Percentiles rank a stretch among this genome's conserved stretches.
Evolutionary conservation across 805 yeast species (phyloP).

Genomic region (Saccharomycopsis fermentans): DNA sequence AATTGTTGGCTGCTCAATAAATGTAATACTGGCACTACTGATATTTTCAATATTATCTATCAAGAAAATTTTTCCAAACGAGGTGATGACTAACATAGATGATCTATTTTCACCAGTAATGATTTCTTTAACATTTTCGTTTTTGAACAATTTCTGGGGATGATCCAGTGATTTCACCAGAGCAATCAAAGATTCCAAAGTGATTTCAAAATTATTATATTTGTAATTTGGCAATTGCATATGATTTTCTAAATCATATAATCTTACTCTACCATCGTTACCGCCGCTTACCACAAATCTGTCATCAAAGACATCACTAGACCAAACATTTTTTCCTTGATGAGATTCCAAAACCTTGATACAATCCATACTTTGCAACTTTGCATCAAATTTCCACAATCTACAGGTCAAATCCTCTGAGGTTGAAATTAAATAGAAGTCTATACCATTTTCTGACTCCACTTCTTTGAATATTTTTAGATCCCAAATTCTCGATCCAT

Average conservation of each 20-base stretch:
- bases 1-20: constrained; percentile 22
- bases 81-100: constrained; percentile 45
- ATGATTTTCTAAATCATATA: constrained; percentile 40
- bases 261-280: constrained; percentile 76
- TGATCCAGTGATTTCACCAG: not conserved
- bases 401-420: constrained; percentile 86
- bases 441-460: constrained; percentile 14
- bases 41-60: constrained; percentile 19
- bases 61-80: constrained; percentile 43
- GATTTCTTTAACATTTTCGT: constrained; percentile 55
- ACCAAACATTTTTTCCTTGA: constrained; percentile 83
- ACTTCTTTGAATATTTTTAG: constrained; percentile 40
- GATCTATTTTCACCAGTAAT: constrained; percentile 30
- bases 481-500: constrained; percentile 88
- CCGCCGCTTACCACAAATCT: constrained; percentile 68
- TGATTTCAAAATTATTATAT: constrained; percentile 23
- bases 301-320: constrained; percentile 44
- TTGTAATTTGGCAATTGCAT: constrained; percentile 9
- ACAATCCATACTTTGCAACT: constrained; percentile 30
- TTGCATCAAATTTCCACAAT: constrained; percentile 49
- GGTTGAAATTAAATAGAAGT: constrained; percentile 41
- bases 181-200: constrained; percentile 5
- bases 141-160: constrained; percentile 24
- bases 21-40: constrained; percentile 11
- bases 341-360: constrained; percentile 54